Evolutionary conservation across 176 grass and related monocot genomes (phyloP), one percentile per base, ranked within the genome.

Genomic region (Olyra latifolia): DNA sequence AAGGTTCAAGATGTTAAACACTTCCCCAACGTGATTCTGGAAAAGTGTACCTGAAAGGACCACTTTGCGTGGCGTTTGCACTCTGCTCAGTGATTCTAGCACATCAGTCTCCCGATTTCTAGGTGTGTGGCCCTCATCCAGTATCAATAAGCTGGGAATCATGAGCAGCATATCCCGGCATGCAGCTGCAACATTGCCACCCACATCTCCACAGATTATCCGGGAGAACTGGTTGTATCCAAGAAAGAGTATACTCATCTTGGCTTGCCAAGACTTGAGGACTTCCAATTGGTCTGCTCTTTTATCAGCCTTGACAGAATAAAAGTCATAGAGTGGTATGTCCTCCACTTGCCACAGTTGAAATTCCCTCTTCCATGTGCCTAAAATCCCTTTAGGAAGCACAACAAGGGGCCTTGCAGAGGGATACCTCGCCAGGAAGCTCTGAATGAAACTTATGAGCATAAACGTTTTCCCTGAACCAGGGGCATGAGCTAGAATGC

Each of bases 361-460:
- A 54, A 95, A 82, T 69, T 98, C 96, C 43, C 86, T 93, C 71
- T 95, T 99, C 96, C 96, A 99, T 40, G 75, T 91, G 80, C 86
- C 65, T 81, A 99, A 77, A 84, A 99, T 99, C 9, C 92, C 92
- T 85, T 99, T 99, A 17, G 96, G 96, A 64, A 99, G 87, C 68
- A 99, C 86, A 55, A 99, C 76, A 41, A 99, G 86, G 16, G 96
- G 92, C 50, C 90, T 99, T 60, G 88, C 84, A 61, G 59, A 84
- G 24, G 96, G 96, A 55, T 99, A 91, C 88, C 78, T 99, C 19
- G 96, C 96, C 43, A 99, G 63, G 73, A 99, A 99, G 74, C 96
- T 99, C 86, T 99, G 96, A 86, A 99, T 89, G 87, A 99, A 99
- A 52, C 90, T 89, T 81, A 99, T 93, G 53, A 99, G 78, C 96